Evolutionary conservation across 2,329 filamentous ascomycete species (phyloP), one percentile per base, ranked within the genome.

Genomic region (Plenodomus biglobosus): DNA sequence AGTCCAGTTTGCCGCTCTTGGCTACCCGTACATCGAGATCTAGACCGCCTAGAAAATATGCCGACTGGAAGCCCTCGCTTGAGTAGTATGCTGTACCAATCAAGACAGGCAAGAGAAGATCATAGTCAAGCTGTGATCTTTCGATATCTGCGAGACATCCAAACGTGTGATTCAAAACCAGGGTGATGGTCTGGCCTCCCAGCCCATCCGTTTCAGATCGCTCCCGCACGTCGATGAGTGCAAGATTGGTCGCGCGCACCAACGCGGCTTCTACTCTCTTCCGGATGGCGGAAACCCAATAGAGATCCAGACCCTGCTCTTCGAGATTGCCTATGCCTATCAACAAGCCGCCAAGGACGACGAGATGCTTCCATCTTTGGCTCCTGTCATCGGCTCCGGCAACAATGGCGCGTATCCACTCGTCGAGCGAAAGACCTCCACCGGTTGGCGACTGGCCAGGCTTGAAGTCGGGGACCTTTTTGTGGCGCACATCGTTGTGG

Each of bases 321-420:
- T 73, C 68, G 20, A 69, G 55, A 32, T 52, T 65, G 2, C 62
- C 86, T 64, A 92, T 86, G 8, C 89, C 90, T 65, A 92, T 80
- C 48, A 96, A 73, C 18, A 95, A 76, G 2, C 90, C 92, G 0
- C 85, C 85, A 8, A 96, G 80, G 4, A 92, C 80, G n/a, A 96
- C 76, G 22, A 91, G 73, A 70, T 96, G 91, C 69, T 90, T 86
- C 90, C 90, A 96, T 64, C 89, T 78, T 16, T 78, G 81, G 22
- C 76, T 85, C 59, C 77, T 79, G 38, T 81, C 83, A 62, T 85
- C 80, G 15, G 83, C 83, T 8, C 83, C 83, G 35, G 76, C 77
- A 2, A 82, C 76, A 2, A 84, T 75, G 1, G 83, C 82, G 53
- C 76, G 78, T 19, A 81, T 73, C 84, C 83, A 85, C 40, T 80